These are phyloP conservation scores for Pseudocercospora pini-densiflorae DNA, from an alignment of 2,329 filamentous ascomycete species.

Conservation along the genomic window DNA sequence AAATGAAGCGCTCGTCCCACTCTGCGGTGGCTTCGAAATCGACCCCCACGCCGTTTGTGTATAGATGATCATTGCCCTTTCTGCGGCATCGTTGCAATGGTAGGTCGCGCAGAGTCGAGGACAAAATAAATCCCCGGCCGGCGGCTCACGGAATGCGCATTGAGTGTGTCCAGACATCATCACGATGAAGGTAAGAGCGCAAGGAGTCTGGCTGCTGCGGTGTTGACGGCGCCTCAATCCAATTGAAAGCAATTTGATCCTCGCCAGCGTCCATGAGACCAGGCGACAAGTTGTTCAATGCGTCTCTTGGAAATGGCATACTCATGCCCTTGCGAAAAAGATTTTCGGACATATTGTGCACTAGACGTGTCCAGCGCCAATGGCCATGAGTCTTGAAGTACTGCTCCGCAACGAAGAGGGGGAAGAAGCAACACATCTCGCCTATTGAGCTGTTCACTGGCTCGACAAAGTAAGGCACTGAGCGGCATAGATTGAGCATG, in stretches of 20 bases:
- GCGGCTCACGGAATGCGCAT: neutral
- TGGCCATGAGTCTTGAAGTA: conserved; percentile 22
- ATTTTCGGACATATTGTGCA: conserved; percentile 9
- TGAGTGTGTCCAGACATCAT: neutral
- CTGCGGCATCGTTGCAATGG: too few species aligned
- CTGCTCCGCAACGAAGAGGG: conserved; percentile 26
- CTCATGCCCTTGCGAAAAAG: conserved; percentile 18
- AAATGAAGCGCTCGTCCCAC: too few species aligned
- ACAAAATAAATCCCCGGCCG: too few species aligned
- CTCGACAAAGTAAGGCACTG: conserved; percentile 33
- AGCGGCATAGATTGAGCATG: conserved; percentile 31
- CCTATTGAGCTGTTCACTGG: conserved; percentile 29
- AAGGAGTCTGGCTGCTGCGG: neutral
- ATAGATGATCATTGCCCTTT: too few species aligned
- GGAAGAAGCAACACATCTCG: conserved; percentile 36
- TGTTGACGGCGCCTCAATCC: neutral
- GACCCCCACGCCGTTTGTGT: too few species aligned
- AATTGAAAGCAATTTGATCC: neutral
- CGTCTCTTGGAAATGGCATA: conserved; percentile 9
- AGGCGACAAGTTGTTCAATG: neutral
- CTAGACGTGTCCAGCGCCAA: conserved; percentile 13
- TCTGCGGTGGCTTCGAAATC: too few species aligned
- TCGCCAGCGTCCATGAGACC: neutral
- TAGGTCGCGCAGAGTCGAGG: too few species aligned
- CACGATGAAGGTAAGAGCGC: neutral